Evolutionary conservation across 306 rosid species (phyloP), one percentile per base, ranked within the genome.

Genomic region (Hylodesmum podocarpum): DNA sequence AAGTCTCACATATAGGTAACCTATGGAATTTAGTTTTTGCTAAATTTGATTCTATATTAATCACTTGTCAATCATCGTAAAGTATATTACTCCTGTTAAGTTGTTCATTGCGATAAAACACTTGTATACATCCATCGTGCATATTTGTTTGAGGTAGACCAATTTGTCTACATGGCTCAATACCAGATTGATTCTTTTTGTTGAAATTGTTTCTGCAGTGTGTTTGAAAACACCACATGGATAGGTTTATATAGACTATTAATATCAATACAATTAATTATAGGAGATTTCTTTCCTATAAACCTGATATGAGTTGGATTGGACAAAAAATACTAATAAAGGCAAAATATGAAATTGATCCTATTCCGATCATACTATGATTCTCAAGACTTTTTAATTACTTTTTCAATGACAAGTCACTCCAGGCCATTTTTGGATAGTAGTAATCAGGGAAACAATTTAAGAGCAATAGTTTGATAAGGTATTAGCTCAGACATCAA

Each of bases 1-100:
- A 86, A 92, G 97, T 79, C 81, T 83, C 50, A 84, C 97, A 25
- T 94, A 87, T 77, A 90, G 98, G 98, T 94, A 89, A 79, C 21
- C 58, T 66, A 19, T 34, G 75, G 68, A 68, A 65, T 68, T 47
- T 64, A 12, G 29, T 22, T 21, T 28, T 1, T 37, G 25, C 29
- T 13, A 25, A 27, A 55, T 75, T 37, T 76, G 31, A 40, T 57
- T 64, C 18, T 29, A 15, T 39, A 12, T 58, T 31, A n/a, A 21
- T 40, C 59, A 27, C 37, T 69, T 51, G 18, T 67, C 40, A 43
- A n/a, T 78, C 49, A 47, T 9, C 31, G 6, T 28, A 61, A 66
- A 27, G 11, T 9, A 34, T 46, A 54, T 22, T 6, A 47, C 54
- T 27, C 41, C 13, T 37, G 47, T 59, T 40, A 63, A 64, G 40